Percentiles rank a stretch among this genome's conserved stretches.
These are phyloP conservation scores for Exophiala bonariae DNA, from an alignment of 2,329 filamentous ascomycete species.

Conservation along the genomic window DNA sequence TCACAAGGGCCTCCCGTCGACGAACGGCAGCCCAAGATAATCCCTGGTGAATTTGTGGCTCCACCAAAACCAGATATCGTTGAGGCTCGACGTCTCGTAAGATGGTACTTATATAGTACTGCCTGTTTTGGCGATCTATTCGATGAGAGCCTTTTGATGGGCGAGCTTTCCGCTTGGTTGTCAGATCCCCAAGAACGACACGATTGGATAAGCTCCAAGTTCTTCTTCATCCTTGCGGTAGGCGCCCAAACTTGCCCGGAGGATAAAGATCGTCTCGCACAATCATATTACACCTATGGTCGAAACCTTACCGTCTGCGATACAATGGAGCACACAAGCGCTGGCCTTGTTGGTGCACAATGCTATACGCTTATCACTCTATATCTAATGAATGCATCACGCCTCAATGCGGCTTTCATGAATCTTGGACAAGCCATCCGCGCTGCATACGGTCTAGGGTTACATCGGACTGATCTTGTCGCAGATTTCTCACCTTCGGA, in stretches of 20 bases:
- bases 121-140: conserved; percentile 36
- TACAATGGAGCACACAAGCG: conserved; percentile 43
- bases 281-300: conserved; percentile 37
- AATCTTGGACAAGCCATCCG: conserved; percentile 39
- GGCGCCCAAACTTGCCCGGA: conserved; percentile 40
- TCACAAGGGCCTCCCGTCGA: background rate
- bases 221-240: conserved; percentile 51
- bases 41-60: too few species aligned
- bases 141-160: conserved; percentile 31
- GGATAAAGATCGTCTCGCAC: conserved; percentile 35
- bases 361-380: conserved; percentile 38
- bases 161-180: conserved; percentile 33
- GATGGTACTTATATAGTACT: conserved; percentile 33
- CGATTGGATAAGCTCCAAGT: conserved; percentile 47
- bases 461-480: conserved; percentile 52
- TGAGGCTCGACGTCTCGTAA: conserved; percentile 31
- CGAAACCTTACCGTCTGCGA: conserved; percentile 35
- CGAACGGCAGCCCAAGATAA: background rate
- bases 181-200: conserved; percentile 34
- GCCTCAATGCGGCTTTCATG: conserved; percentile 41
- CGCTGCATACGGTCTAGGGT: conserved; percentile 51
- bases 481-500: conserved; percentile 45
- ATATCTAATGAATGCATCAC: conserved; percentile 38
- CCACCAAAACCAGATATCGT: conserved; percentile 28
- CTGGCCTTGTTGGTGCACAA: conserved; percentile 38